phyloP scores from a whole-genome alignment of 805 yeast genomes.

The Nakazawaea laoshanensis region DNA sequence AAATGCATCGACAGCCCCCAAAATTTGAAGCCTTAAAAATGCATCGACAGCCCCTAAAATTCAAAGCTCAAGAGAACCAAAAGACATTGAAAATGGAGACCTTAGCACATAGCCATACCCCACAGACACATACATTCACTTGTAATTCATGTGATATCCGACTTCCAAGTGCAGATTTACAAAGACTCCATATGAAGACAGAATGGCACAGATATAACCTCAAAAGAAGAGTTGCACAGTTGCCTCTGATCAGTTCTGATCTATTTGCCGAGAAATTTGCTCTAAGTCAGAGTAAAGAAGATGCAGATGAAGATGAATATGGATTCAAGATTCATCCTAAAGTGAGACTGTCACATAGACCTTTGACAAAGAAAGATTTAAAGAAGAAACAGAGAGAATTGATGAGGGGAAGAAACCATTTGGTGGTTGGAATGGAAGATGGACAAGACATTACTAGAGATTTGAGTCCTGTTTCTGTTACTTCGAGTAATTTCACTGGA shows the following conservation, averaged over 20 bases:
- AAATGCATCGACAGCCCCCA: no score
- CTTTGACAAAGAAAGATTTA: slow-evolving; percentile 31
- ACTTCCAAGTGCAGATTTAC: slow-evolving; percentile 76
- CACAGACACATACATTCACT: slow-evolving; percentile 33
- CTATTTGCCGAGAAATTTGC: slow-evolving; percentile 28
- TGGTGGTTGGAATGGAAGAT: slow-evolving; percentile 5
- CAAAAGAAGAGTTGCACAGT: slow-evolving; percentile 82
- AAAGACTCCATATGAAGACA: slow-evolving; percentile 90
- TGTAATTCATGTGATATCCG: slow-evolving; percentile 86
- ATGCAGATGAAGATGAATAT: slow-evolving; percentile 37
- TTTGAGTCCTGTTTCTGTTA: slow-evolving; percentile 45
- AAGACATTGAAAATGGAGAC: not conserved
- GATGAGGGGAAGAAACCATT: slow-evolving; percentile 20
- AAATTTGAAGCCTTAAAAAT: no score
- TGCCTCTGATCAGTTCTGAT: slow-evolving; percentile 66
- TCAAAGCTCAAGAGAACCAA: no score
- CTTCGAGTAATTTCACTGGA: slow-evolving; percentile 44
- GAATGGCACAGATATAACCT: slow-evolving; percentile 98
- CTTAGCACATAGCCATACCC: slow-evolving; percentile 21
- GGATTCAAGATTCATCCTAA: slow-evolving; percentile 35
- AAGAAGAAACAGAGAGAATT: slow-evolving; percentile 17
- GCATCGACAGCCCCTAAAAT: no score
- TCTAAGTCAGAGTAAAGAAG: slow-evolving; percentile 6
- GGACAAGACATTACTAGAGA: slow-evolving; percentile 21
- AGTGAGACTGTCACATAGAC: slow-evolving; percentile 20